phyloP scores from a whole-genome alignment of 2,329 filamentous ascomycete species.

The Nannizzia gypsea region DNA sequence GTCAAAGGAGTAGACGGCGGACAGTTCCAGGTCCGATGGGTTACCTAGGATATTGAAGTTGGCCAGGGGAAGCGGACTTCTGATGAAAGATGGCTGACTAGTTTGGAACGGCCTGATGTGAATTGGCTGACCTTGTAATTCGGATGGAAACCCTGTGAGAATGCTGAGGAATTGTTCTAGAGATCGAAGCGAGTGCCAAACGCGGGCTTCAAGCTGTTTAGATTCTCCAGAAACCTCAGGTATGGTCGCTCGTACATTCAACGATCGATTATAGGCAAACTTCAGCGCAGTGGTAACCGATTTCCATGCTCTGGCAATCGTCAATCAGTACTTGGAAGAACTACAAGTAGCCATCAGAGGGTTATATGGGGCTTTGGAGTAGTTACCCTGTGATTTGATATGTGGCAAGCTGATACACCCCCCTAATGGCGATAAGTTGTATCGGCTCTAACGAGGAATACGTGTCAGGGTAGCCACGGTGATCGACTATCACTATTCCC shows the following conservation, averaged over 20 bases:
- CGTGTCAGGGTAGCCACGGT: neutral
- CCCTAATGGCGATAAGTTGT: slow-evolving; percentile 27
- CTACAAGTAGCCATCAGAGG: neutral
- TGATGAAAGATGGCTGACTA: slow-evolving; percentile 17
- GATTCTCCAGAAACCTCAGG: slow-evolving; percentile 16
- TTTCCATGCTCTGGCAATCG: slow-evolving; percentile 24
- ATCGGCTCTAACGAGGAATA: slow-evolving; percentile 26
- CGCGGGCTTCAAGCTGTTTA: slow-evolving; percentile 25
- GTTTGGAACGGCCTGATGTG: slow-evolving; percentile 23
- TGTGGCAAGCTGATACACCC: slow-evolving; percentile 30
- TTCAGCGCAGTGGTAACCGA: slow-evolving; percentile 27
- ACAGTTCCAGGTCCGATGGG: neutral
- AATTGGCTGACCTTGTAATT: slow-evolving; percentile 20
- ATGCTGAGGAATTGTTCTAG: slow-evolving; percentile 26
- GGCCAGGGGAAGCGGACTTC: neutral
- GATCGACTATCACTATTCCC: slow-evolving; percentile 6
- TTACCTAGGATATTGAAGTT: neutral
- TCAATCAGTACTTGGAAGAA: neutral
- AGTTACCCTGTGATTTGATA: slow-evolving; percentile 31
- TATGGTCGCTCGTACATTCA: slow-evolving; percentile 28
- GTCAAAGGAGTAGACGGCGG: neutral
- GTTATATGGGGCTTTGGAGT: neutral
- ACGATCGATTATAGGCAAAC: slow-evolving; percentile 25
- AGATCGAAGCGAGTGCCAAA: slow-evolving; percentile 32
- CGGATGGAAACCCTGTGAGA: slow-evolving; percentile 29